A percentile compares a stretch with the other conserved stretches of the same genome.
These are phyloP conservation scores for Zygosaccharomyces pseudobailii DNA, from an alignment of 1,139 yeast species.

Conservation along the genomic window DNA sequence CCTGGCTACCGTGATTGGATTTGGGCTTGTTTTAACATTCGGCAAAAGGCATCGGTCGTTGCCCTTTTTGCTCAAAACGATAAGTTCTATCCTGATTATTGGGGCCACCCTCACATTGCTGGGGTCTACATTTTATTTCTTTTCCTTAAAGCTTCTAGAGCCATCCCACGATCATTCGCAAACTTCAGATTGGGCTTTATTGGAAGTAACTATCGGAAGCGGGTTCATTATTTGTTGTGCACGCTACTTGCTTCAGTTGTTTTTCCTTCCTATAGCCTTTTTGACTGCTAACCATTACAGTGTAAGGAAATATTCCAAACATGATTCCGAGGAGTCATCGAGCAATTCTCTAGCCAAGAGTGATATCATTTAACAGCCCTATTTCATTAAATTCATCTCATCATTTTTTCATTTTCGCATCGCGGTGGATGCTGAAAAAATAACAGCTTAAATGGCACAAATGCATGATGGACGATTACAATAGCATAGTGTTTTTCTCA, in stretches of 20 bases:
- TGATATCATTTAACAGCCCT: background rate
- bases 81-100: slow-evolving; percentile 6
- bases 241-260: slow-evolving; percentile 17
- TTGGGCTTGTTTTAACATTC: slow-evolving; percentile 14
- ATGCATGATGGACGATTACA: background rate
- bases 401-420: background rate
- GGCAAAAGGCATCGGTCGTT: slow-evolving; percentile 11
- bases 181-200: slow-evolving; percentile 17
- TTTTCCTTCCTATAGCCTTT: slow-evolving; percentile 13
- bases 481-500: too few relatives aligned
- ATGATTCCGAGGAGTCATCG: background rate
- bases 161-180: slow-evolving; percentile 13
- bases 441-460: background rate
- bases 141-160: slow-evolving; percentile 18
- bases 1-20: slow-evolving; percentile 7
- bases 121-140: slow-evolving; percentile 10
- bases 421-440: background rate
- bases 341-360: background rate
- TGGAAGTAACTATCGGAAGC: slow-evolving; percentile 19
- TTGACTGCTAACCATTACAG: slow-evolving; percentile 15
- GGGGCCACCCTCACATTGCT: slow-evolving; percentile 13
- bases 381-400: background rate
- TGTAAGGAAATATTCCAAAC: background rate
- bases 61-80: slow-evolving; percentile 9
- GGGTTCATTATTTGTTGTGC: slow-evolving; percentile 22